Conservation (phyloP, 2,329 filamentous ascomycete species). For the Penicillium crustosum region DNA sequence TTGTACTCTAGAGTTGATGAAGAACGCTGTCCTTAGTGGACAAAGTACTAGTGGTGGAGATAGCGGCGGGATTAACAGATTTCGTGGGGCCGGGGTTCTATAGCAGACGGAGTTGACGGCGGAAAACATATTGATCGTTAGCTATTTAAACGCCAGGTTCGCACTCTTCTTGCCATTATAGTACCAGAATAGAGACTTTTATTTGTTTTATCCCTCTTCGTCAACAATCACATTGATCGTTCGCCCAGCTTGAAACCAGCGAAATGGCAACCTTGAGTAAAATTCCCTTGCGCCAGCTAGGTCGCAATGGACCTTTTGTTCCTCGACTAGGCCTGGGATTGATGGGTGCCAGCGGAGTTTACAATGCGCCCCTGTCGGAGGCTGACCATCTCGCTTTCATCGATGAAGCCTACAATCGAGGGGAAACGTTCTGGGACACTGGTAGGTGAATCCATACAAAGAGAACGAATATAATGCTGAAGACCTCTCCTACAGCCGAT, state of each 20-base stretch:
- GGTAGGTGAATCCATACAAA: conserved; percentile 16
- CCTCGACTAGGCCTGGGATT: conserved; percentile 30
- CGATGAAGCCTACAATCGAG: conserved; percentile 47
- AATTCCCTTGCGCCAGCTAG: conserved; percentile 20
- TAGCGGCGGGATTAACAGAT: background rate
- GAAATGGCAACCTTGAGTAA: background rate
- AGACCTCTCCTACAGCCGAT: conserved; percentile 18
- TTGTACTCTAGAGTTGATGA: background rate
- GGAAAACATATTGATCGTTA: background rate
- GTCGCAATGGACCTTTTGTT: conserved; percentile 30
- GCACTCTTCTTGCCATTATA: background rate
- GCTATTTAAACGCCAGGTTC: background rate
- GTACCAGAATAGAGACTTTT: background rate
- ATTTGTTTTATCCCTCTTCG: background rate
- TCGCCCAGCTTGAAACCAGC: background rate
- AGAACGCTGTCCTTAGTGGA: too few relatives aligned
- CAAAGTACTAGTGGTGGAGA: background rate
- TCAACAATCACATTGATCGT: background rate
- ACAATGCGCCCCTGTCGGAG: conserved; percentile 37
- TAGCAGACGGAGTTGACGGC: background rate
- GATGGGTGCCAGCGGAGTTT: conserved; percentile 31
- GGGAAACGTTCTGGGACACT: conserved; percentile 48
- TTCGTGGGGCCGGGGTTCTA: background rate
- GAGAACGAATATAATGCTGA: background rate
- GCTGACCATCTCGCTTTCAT: conserved; percentile 48